phyloP scores from a whole-genome alignment of 345 rosid genomes.

The Aegle marmelos region DNA sequence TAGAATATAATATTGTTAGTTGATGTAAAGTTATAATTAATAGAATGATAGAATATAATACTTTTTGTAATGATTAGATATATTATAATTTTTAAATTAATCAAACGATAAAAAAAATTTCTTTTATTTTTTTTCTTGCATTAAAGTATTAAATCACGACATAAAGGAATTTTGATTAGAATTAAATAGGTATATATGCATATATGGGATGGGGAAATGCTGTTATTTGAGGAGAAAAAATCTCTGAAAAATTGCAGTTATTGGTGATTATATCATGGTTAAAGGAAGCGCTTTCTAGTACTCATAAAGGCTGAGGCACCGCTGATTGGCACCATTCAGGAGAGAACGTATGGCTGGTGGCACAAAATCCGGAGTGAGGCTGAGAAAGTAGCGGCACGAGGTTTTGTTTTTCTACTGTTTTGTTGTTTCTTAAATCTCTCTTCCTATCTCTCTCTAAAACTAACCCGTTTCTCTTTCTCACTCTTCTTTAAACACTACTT shows the following conservation, averaged over 20 bases:
- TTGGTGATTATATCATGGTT: not conserved
- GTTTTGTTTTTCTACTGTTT: constrained; percentile 26
- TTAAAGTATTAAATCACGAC: too few species aligned
- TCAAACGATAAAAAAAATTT: too few species aligned
- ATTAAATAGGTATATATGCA: too few species aligned
- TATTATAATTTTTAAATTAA: too few species aligned
- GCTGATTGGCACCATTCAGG: constrained; percentile 54
- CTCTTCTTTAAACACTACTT: not conserved
- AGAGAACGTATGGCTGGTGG: constrained; percentile 59
- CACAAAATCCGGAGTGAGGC: constrained; percentile 66
- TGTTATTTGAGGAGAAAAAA: not conserved
- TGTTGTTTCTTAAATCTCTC: constrained; percentile 15
- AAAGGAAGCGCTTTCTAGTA: not conserved
- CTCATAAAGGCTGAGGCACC: constrained; percentile 48
- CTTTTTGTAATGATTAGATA: too few species aligned
- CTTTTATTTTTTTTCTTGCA: too few species aligned
- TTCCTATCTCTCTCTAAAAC: constrained; percentile 27
- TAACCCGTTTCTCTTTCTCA: not conserved
- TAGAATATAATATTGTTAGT: too few species aligned
- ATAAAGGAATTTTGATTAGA: too few species aligned
- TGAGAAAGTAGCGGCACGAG: constrained; percentile 65
- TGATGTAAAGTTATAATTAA: too few species aligned
- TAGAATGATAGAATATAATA: too few species aligned
- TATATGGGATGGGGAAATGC: not conserved
- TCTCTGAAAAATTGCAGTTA: not conserved